These are phyloP conservation scores for Chaetothyriales sp. DNA, from an alignment of 2,329 filamentous ascomycete species.

Conservation along the genomic window DNA sequence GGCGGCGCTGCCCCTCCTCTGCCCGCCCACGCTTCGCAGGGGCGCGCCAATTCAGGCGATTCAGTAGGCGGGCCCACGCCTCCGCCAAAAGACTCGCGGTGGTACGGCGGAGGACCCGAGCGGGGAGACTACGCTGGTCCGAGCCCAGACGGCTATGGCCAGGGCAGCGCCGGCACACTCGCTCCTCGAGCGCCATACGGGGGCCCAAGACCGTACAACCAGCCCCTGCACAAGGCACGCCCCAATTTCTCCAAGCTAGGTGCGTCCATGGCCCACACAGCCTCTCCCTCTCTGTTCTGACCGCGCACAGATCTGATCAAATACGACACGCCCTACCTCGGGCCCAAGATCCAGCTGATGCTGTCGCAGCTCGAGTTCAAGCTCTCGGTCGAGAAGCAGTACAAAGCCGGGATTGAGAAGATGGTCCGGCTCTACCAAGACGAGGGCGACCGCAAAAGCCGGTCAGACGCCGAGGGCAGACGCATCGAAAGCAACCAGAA, in stretches of 20 bases:
- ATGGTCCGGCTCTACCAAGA: conserved; percentile 97
- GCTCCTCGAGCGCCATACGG: conserved; percentile 68
- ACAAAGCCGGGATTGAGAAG: conserved; percentile 97
- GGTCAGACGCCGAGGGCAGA: conserved; percentile 76
- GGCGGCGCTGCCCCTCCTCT: conserved; percentile 42
- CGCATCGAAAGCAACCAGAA: conserved; percentile 95
- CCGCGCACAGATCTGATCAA: conserved; percentile 74
- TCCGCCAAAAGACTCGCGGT: conserved; percentile 55
- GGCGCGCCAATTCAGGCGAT: conserved; percentile 21
- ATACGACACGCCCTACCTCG: conserved; percentile 90
- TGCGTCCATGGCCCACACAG: conserved; percentile 32
- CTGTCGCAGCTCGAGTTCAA: conserved; percentile 97
- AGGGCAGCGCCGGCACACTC: conserved; percentile 58
- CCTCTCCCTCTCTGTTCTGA: no score
- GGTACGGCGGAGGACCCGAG: conserved; percentile 36
- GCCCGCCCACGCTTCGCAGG: conserved; percentile 31
- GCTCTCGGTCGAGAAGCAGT: conserved; percentile 95
- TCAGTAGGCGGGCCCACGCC: conserved; percentile 43
- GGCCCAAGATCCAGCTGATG: conserved; percentile 97
- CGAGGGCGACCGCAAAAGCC: conserved; percentile 93
- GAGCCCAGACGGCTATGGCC: conserved; percentile 38
- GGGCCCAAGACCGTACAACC: conserved; percentile 50
- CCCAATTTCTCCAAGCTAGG: conserved; percentile 95
- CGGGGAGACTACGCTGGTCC: conserved; percentile 50
- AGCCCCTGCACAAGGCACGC: conserved; percentile 56